These are phyloP conservation scores for Xanthoconium separans DNA, from an alignment of 1,284 basidiomycete genomes.

Conservation along the genomic window DNA sequence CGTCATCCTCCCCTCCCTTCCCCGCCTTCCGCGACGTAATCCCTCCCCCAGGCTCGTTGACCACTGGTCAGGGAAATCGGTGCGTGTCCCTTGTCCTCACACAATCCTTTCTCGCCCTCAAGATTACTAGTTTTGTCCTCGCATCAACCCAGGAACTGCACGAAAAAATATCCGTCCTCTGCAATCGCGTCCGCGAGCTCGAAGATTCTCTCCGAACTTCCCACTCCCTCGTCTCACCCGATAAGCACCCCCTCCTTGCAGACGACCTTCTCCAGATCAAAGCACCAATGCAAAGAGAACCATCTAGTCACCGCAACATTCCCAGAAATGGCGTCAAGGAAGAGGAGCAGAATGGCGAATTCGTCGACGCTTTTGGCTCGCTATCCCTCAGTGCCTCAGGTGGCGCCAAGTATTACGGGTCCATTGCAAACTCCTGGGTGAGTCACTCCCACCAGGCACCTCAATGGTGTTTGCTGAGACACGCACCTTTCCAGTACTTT, in stretches of 20 bases:
- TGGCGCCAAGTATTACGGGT: conserved; percentile 70
- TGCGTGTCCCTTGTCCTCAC: conserved; percentile 29
- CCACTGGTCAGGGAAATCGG: conserved; percentile 80
- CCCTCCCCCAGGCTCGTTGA: conserved; percentile 55
- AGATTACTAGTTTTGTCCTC: conserved; percentile 61
- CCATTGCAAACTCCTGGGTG: conserved; percentile 76
- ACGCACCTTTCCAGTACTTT: conserved; percentile 53
- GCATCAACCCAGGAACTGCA: conserved; percentile 81
- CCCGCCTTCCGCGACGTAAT: conserved; percentile 21
- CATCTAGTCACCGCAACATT: conserved; percentile 27
- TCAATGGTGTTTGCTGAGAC: too few species aligned
- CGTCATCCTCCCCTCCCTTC: conserved; percentile 19
- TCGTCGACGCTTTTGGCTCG: conserved; percentile 76
- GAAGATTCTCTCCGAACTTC: conserved; percentile 67
- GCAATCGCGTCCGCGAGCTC: conserved; percentile 71
- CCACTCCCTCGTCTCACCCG: conserved; percentile 58
- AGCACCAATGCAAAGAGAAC: conserved; percentile 68
- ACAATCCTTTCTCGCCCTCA: conserved; percentile 3
- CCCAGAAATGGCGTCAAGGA: conserved; percentile 41
- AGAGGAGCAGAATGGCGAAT: conserved; percentile 64
- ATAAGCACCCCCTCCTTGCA: conserved; percentile 62
- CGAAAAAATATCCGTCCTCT: conserved; percentile 75
- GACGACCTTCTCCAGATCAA: conserved; percentile 73
- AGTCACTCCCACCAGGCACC: not conserved
- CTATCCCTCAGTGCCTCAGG: conserved; percentile 68